Evolutionary conservation across 305 asterid species (phyloP).

Genomic region (Rubia peregrina): DNA sequence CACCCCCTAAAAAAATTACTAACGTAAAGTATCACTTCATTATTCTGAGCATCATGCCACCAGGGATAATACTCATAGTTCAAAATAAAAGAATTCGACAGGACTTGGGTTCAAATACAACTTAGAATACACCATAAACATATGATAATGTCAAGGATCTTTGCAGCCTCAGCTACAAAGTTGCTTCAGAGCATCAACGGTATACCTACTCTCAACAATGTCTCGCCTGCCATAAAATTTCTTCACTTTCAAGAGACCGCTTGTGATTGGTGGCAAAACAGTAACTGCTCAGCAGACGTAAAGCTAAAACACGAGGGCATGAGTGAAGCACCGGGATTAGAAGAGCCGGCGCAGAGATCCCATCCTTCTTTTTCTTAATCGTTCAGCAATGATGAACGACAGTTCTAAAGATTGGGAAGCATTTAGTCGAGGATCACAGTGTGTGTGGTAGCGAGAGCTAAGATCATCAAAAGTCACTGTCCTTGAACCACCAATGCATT

Average conservation of each 20-base stretch:
- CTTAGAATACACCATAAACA: neutral
- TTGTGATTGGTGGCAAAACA: neutral
- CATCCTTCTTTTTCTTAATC: slow-evolving; percentile 36
- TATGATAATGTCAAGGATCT: neutral
- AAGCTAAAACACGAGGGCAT: neutral
- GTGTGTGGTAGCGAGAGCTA: slow-evolving; percentile 55
- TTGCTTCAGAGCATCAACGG: neutral
- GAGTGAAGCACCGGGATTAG: slow-evolving; percentile 14
- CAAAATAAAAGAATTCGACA: neutral
- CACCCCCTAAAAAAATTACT: too few relatives aligned
- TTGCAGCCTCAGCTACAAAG: neutral
- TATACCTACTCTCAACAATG: neutral
- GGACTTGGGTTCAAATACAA: neutral
- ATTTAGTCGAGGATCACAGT: slow-evolving; percentile 45
- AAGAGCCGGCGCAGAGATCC: slow-evolving; percentile 25
- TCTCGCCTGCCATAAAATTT: neutral
- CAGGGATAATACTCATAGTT: neutral
- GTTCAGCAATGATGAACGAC: slow-evolving; percentile 40
- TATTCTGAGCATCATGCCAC: neutral
- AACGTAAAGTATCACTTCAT: neutral
- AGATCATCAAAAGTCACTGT: slow-evolving; percentile 43
- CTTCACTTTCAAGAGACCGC: slow-evolving; percentile 1
- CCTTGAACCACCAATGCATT: slow-evolving; percentile 50
- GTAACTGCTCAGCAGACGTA: neutral
- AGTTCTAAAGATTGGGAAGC: slow-evolving; percentile 55